Base-by-base conservation (phyloP, 495 filamentous ascomycete genomes). In the Penicillium cataractarum region DNA sequence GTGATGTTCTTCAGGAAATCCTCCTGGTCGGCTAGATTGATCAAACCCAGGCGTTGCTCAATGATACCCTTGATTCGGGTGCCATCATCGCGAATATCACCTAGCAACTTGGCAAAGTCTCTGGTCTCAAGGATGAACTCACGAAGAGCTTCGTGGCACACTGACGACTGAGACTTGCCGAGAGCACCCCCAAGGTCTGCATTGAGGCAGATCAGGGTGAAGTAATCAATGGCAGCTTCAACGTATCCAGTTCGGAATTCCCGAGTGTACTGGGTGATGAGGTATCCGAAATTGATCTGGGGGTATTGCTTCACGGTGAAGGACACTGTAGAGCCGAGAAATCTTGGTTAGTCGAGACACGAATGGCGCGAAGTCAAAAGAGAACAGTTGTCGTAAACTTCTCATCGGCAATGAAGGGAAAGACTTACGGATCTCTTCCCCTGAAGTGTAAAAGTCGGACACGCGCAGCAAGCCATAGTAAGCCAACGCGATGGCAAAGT, bases 101-200 rank as follows among this genome's bases (percentile, higher is more conserved):
- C 95, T 54, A 99, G 88, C 22, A 99, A 82, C 64, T 90, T 90
- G 63, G 93, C 92, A 71, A 97, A 98, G 71, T 98, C 95, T 58
- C 93, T 84, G 12, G 91, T 96, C 77, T 98, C 95, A 21, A 99
- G 82, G 39, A 97, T 91, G 56, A 97, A 90, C 71, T 98, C 95
- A n/a, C 92, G 90, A 58, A 99, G 82, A 21, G 93, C 93, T 71
- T 96, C 92, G 72, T 97, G 91, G 74, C 94, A 98, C 42, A 97
- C 83, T 1, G 84, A 80, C 35, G 89, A 84, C 71, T 98, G 95
- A 15, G 86, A 86, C 60, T 86, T 87, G 62, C 93, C 94, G 3
- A 85, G 74, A 33, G 87, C 80, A 29, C 90, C 86, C 21, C 84
- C 83, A 32, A 97, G 82, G 75, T 97, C 96, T 35, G 89, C 85